Evolutionary conservation across 305 asterid species (phyloP), one percentile per base, ranked within the genome.

Genomic region (Fraxinus latifolia): DNA sequence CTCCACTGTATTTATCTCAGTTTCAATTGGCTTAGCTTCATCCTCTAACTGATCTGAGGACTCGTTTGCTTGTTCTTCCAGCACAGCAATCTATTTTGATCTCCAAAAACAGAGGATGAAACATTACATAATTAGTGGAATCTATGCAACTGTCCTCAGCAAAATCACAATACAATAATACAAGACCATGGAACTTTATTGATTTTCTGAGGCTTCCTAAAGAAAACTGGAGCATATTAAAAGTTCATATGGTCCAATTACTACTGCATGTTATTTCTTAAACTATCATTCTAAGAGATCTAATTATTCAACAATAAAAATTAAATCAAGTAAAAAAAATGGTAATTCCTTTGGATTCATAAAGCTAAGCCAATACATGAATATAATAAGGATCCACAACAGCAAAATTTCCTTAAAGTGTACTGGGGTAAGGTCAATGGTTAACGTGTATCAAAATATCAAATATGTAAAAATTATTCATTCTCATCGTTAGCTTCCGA

Each of bases 31-130:
- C 65, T 91, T 88, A 62, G 90, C 82, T 83, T 95, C 99, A 82
- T 90, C 97, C 81, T 95, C 99, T 71, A 74, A 85, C 82, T 83
- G 93, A 80, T 91, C 97, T 14, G 93, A 83, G n/a, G 85, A 83
- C 89, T 95, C 99, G 8, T 86, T 86, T 76, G 83, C 89, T 88
- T 89, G 97, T 74, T 92, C 97, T 87, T 93, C 99, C 21, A 95
- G 84, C 83, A 91, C 84, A 78, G 88, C 84, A 77, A 92, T 82
- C 99, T 95, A 84, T 81, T 25, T 87, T 85, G 85, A 83, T 42
- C 82, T 65, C 77, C 74, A 42, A 77, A 82, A 68, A 76, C 32
- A 84, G 29, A 50, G 37, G 34, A 65, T 65, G 34, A 23, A 65
- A 77, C 12, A 29, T 21, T 32, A 42, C 70, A 31, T 23, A 71